These are phyloP conservation scores for Backusella tuberculispora DNA, from an alignment of 192 early-diverging fungal genomes.

Conservation along the genomic window DNA sequence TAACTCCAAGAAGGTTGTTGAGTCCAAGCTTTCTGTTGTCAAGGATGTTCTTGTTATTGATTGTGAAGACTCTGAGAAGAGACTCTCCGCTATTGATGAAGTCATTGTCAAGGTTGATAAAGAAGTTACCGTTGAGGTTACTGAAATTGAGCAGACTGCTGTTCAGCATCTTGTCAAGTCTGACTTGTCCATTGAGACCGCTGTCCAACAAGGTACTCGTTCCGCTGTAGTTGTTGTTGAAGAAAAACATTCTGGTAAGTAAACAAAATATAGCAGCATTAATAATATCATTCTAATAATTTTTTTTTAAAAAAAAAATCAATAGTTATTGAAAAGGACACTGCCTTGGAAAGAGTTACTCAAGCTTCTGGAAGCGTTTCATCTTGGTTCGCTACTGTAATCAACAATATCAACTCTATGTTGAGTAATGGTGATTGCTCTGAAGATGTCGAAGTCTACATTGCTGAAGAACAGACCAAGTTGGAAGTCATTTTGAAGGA, in stretches of 20 bases:
- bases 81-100: neutral
- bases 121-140: neutral
- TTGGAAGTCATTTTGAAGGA: constrained; percentile 9
- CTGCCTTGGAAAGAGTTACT: neutral
- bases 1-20: constrained; percentile 9
- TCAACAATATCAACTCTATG: neutral
- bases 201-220: neutral
- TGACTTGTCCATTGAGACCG: neutral
- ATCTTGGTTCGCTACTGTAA: constrained; percentile 11
- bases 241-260: neutral
- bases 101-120: neutral
- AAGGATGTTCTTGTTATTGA: constrained; percentile 3
- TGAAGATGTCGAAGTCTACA: constrained; percentile 11
- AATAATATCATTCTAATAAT: neutral
- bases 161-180: neutral
- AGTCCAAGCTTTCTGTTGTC: neutral
- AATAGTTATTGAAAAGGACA: neutral
- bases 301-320: neutral
- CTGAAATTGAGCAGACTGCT: neutral
- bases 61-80: constrained; percentile 1
- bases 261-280: neutral
- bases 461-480: constrained; percentile 16
- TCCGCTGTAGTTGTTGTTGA: neutral
- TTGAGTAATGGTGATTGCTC: constrained; percentile 12
- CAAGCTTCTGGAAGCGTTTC: neutral